A percentile compares a stretch with the other conserved stretches of the same genome.
phyloP scores from a whole-genome alignment of 2,329 filamentous ascomycete genomes.

The Emericellopsis atlantica region DNA sequence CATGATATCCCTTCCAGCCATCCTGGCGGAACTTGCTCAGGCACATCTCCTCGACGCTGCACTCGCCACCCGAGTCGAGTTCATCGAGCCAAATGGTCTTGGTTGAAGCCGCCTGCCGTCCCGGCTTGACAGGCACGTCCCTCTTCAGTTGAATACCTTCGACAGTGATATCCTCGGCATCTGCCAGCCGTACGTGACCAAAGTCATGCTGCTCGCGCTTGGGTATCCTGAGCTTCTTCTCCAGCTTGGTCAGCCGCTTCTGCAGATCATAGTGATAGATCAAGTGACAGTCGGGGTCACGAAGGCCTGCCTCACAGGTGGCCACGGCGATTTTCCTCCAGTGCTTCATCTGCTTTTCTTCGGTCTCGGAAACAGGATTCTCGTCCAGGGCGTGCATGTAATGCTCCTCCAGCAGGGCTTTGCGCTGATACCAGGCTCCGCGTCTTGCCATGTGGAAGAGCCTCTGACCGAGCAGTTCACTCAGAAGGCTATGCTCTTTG shows the following conservation, averaged over 20 bases:
- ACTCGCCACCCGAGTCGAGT: slow-evolving; percentile 54
- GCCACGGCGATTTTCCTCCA: slow-evolving; percentile 67
- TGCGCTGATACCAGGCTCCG: slow-evolving; percentile 91
- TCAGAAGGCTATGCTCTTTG: slow-evolving; percentile 62
- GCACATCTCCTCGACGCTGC: slow-evolving; percentile 89
- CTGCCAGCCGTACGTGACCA: slow-evolving; percentile 65
- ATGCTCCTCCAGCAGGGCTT: slow-evolving; percentile 86
- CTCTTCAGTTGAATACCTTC: slow-evolving; percentile 67
- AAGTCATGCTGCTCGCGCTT: slow-evolving; percentile 89
- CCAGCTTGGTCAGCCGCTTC: slow-evolving; percentile 84
- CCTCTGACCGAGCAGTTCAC: slow-evolving; percentile 64
- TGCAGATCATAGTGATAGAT: slow-evolving; percentile 93
- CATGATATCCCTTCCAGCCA: slow-evolving; percentile 92
- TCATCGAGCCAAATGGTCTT: slow-evolving; percentile 87
- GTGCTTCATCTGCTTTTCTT: slow-evolving; percentile 55
- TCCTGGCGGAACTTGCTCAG: slow-evolving; percentile 69
- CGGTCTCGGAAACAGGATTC: slow-evolving; percentile 18
- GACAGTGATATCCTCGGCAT: slow-evolving; percentile 63
- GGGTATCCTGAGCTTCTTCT: slow-evolving; percentile 70
- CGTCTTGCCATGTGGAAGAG: slow-evolving; percentile 78
- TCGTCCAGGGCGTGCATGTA: slow-evolving; percentile 64
- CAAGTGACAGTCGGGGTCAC: slow-evolving; percentile 80
- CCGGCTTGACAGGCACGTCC: slow-evolving; percentile 29
- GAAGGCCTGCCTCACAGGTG: slow-evolving; percentile 78
- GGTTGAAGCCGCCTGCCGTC: slow-evolving; percentile 32